Evolutionary conservation across 345 rosid species (phyloP), one percentile per base, ranked within the genome.

Genomic region (Bruguiera parviflora): DNA sequence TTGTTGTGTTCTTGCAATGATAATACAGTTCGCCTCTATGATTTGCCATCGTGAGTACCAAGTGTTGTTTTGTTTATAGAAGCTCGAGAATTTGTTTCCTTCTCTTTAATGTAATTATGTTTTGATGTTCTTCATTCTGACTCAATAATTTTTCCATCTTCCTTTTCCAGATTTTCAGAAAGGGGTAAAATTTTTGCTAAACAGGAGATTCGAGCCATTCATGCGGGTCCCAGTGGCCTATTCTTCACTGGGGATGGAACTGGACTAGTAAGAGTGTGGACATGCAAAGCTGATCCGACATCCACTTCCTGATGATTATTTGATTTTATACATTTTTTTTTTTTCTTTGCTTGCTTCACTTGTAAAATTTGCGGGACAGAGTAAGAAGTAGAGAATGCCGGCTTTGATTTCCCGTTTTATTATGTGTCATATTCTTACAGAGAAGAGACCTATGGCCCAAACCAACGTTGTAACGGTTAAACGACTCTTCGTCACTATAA

Each of bases 211-310:
- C 87, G 98, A 21, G 84, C 92, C 47, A 81, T 95, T 74, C 89
- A 92, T 69, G 63, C 81, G 0, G 97, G 98, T 67, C 99, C 96
- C 0, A 91, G 85, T 0, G 96, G 96, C 33, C 72, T 95, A 69
- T 95, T 95, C 73, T 95, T 95, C 74, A 89, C 97, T 0, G 99
- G 99, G 8, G 99, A 95, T 27, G 98, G 94, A 56, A 87, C 93
- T 28, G 99, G 99, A 58, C 87, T 81, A 81, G 98, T 88, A 56
- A 90, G 80, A 85, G 99, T 95, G 57, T 95, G 98, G 99, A 87
- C 84, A 25, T 92, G 93, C 88, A 77, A 62, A 29, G 75, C 81
- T 8, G 86, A 76, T 69, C 81, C 84, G 66, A 69, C 80, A 46
- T 53, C 82, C 10, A 35, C 76, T 24, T 49, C 77, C 58, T 66